Evolutionary conservation across 371 early-diverging fungal genomes (phyloP).

Genomic region (Mortierella sp.): DNA sequence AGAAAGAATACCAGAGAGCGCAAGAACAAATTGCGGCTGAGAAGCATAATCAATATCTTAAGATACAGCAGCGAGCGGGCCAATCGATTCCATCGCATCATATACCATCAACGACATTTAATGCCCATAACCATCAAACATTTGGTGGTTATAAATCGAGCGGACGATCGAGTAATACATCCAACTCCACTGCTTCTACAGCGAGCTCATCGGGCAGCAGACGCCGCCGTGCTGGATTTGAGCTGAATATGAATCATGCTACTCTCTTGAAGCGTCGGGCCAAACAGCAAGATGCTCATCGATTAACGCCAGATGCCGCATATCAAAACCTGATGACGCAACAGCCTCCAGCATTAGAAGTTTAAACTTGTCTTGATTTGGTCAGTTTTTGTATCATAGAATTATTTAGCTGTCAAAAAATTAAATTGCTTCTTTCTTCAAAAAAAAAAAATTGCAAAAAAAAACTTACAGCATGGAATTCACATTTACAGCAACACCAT

Average conservation of each 20-base stretch:
- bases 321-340: slow-evolving; percentile 26
- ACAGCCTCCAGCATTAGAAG: slow-evolving; percentile 21
- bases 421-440: background rate
- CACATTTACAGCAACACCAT: slow-evolving; percentile 14
- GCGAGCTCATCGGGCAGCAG: slow-evolving; percentile 41
- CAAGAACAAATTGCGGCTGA: slow-evolving; percentile 45
- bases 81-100: slow-evolving; percentile 24
- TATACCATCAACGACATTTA: slow-evolving; percentile 2
- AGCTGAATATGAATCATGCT: slow-evolving; percentile 69
- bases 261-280: slow-evolving; percentile 69
- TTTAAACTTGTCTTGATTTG: background rate
- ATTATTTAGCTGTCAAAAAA: background rate
- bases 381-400: too few species aligned
- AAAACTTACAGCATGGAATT: slow-evolving; percentile 13
- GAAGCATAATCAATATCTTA: slow-evolving; percentile 39
- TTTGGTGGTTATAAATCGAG: background rate
- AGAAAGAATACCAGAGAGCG: slow-evolving; percentile 53
- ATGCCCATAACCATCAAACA: background rate
- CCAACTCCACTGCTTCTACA: slow-evolving; percentile 7
- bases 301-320: slow-evolving; percentile 8
- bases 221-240: slow-evolving; percentile 57
- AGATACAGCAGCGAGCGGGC: slow-evolving; percentile 28
- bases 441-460: too few species aligned
- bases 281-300: slow-evolving; percentile 34
- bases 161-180: slow-evolving; percentile 3